Percentiles rank a stretch among this genome's conserved stretches.
These are phyloP conservation scores for Talaromyces borbonicus DNA, from an alignment of 495 filamentous ascomycete genomes.

Conservation along the genomic window DNA sequence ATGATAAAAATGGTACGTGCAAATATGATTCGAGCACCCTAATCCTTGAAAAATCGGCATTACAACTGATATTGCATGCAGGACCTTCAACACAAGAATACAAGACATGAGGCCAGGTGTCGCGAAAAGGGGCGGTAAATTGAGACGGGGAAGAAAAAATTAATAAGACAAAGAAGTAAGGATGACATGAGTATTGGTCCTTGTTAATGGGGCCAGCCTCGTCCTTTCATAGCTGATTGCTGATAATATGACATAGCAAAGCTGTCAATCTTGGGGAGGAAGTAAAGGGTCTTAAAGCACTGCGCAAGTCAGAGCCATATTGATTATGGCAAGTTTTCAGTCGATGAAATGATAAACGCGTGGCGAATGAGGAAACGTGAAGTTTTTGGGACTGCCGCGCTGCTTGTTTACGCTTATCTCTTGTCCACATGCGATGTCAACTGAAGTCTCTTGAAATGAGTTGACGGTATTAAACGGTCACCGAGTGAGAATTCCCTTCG, in stretches of 20 bases:
- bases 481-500: not conserved
- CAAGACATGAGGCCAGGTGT: slow-evolving; percentile 5
- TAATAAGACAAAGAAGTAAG: slow-evolving; percentile 7
- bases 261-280: too few species aligned
- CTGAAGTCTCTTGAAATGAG: not conserved
- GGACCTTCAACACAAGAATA: not conserved
- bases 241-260: too few species aligned
- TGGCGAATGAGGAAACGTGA: too few species aligned
- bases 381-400: not conserved
- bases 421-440: not conserved
- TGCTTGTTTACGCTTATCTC: not conserved
- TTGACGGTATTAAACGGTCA: not conserved
- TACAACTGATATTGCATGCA: slow-evolving; percentile 1
- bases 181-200: not conserved
- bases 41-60: slow-evolving; percentile 3
- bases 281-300: too few species aligned
- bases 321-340: too few species aligned
- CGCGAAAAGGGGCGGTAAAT: slow-evolving; percentile 2
- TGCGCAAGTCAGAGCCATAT: too few species aligned
- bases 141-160: slow-evolving; percentile 7
- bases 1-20: slow-evolving; percentile 5
- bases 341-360: not conserved
- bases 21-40: slow-evolving; percentile 4
- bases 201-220: not conserved
- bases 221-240: not conserved